Evolutionary conservation across 352 stramenopile species (phyloP), one percentile per base, ranked within the genome.

Genomic region (Phytophthora multivora): DNA sequence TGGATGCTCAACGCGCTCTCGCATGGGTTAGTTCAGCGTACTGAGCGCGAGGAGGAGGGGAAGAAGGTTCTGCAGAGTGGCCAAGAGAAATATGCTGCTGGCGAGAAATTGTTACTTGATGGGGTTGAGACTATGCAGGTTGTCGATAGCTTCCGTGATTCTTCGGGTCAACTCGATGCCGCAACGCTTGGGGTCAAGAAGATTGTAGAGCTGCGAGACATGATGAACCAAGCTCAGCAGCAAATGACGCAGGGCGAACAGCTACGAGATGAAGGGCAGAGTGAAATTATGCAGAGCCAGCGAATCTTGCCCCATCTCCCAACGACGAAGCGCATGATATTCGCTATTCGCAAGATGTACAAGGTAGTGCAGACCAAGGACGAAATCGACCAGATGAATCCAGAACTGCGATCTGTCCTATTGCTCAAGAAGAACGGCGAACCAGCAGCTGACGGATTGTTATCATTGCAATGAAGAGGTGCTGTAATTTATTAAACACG

Each of bases 1-100:
- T 93, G 85, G 83, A 70, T 86, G 51, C 81, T 93, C 39, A 89
- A 92, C 26, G 42, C 77, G 4, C 63, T 91, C 6, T 68, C 75
- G 0, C 83, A 91, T n/a, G 83, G 85, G 0, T 73, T 93, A 15
- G 85, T 93, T n/a, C 69, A 83, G 13, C 63, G 58, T 35, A 78
- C 81, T 3, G 69, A 83, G 13, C 71, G 67, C 3, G 81, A 94
- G 47, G 70, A 86, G n/a, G 83, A 94, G 59, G 83, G 85, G 13
- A 79, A 82, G 28, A 58, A 73, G 8, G 73, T 90, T 18, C 66
- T 94, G 5, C 66, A 87, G 28, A 75, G 86, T 28, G 83, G 80
- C 2, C 72, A 90, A 61, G 79, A 80, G 48, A 83, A 79, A 54
- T 82, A 79, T 42, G 63, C 66, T 38, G 55, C 42, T 1, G 83